A percentile compares a stretch with the other conserved stretches of the same genome.
Evolutionary conservation across 1,284 basidiomycete species (phyloP).

Genomic region (Fistulinella cinereoalba): DNA sequence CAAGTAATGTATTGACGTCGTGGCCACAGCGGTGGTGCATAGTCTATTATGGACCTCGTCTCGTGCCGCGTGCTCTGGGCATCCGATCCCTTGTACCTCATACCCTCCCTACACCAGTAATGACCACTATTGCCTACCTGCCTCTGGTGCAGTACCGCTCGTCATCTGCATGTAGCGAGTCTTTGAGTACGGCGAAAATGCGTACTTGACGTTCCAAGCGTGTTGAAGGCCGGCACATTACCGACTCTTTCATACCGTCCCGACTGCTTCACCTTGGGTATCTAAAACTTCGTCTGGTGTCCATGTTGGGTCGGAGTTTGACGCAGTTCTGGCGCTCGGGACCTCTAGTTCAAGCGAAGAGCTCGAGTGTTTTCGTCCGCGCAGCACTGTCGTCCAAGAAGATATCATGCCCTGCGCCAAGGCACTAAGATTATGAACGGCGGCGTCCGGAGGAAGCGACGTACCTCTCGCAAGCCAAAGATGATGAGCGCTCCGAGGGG

Average conservation of each 20-base stretch:
- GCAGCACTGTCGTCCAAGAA: constrained; percentile 13
- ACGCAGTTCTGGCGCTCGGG: constrained; percentile 26
- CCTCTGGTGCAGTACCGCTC: background rate
- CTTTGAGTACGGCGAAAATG: constrained; percentile 1
- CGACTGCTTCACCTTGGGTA: background rate
- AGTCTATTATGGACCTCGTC: constrained; percentile 20
- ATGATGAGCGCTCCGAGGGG: constrained; percentile 44
- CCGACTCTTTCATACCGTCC: constrained; percentile 10
- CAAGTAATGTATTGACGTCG: constrained; percentile 9
- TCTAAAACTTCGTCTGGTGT: constrained; percentile 3
- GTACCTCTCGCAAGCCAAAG: constrained; percentile 48
- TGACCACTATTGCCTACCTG: constrained; percentile 1
- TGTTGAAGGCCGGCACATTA: background rate
- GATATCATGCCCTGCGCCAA: constrained; percentile 17
- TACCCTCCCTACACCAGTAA: constrained; percentile 11
- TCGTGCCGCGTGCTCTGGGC: constrained; percentile 4
- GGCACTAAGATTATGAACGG: constrained; percentile 1
- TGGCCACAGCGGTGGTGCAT: constrained; percentile 64
- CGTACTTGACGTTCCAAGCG: constrained; percentile 4
- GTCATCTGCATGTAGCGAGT: background rate
- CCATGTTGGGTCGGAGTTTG: constrained; percentile 10
- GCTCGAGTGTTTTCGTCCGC: constrained; percentile 5
- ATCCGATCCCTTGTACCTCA: constrained; percentile 16
- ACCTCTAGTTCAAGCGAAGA: constrained; percentile 15
- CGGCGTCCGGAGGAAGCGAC: background rate